Conservation (phyloP, 768 basidiomycete genomes). For the Trichaptum fuscoviolaceum region DNA sequence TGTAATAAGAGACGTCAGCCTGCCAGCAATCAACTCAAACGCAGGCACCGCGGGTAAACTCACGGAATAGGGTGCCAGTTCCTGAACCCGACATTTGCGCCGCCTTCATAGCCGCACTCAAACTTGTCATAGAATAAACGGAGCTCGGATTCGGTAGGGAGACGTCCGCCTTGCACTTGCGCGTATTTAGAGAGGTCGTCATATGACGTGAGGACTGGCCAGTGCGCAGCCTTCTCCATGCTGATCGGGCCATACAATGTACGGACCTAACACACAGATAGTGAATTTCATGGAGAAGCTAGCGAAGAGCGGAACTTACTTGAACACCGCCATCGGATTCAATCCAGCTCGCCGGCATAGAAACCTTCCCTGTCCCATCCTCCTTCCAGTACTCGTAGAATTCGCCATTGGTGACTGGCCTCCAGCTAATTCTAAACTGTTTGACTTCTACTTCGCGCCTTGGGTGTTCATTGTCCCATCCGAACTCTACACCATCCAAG, state of each 20-base stretch:
- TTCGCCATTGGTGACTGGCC: conserved; percentile 86
- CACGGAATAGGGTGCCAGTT: conserved; percentile 94
- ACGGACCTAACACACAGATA: conserved; percentile 46
- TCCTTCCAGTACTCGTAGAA: conserved; percentile 63
- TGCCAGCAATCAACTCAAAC: conserved; percentile 2
- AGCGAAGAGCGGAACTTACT: conserved; percentile 29
- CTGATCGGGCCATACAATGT: conserved; percentile 84
- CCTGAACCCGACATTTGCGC: conserved; percentile 79
- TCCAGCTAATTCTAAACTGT: conserved; percentile 73
- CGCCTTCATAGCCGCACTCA: conserved; percentile 67
- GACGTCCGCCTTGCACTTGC: conserved; percentile 80
- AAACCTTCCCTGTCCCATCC: conserved; percentile 37
- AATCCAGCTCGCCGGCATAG: conserved; percentile 74
- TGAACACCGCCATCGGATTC: conserved; percentile 41
- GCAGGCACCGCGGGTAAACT: conserved; percentile 25
- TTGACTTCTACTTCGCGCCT: conserved; percentile 52
- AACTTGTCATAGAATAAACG: conserved; percentile 73
- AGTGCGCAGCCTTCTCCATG: conserved; percentile 70
- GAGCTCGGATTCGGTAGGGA: conserved; percentile 89
- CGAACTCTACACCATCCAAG: conserved; percentile 62
- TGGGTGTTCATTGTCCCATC: conserved; percentile 95
- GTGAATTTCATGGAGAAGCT: background rate
- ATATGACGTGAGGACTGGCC: conserved; percentile 83
- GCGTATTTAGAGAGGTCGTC: conserved; percentile 78
- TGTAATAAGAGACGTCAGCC: conserved; percentile 5